Evolutionary conservation across 768 basidiomycete species (phyloP), one percentile per base, ranked within the genome.

Genomic region (Lactifluus pinguis): DNA sequence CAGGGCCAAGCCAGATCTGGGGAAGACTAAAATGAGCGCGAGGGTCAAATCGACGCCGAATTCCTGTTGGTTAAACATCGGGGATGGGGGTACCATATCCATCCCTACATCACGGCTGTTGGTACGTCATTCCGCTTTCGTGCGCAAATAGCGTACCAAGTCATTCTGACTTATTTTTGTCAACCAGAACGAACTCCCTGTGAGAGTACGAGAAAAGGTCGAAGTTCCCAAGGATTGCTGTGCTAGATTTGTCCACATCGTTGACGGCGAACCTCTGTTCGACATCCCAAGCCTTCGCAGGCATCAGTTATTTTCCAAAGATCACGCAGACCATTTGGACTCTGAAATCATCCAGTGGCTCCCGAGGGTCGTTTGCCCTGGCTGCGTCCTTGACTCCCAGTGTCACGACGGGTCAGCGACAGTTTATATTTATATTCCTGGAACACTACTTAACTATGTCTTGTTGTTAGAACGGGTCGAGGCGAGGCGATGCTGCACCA

Each of bases 281-380:
- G 15, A n/a, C 15, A 34, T 6, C 39, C 8, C 17, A 21, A 55
- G 32, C 30, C 47, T 60, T n/a, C 38, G 17, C 48, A 60, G 32
- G 32, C 59, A 60, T 49, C 59, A 60, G 30, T 14, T 60, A 34
- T 60, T 55, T 48, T 60, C 59, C 25, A 32, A 34, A 8, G 59
- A 60, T 0, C 59, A 60, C 19, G 59, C 53, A 10, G 30, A 32
- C 2, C 41, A 17, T 30, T 34, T 60, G 39, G 48, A 49, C 47
- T 39, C 53, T 1, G 59, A 60, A 41, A 55, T 55, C 30, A n/a
- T 38, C 39, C 59, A 60, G 21, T 60, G 59, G 59, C 59, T 60
- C 36, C 59, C 59, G 6, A 54, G 59, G 13, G 21, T 55, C 30
- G 48, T 44, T 14, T 60, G 59, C 41, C 59, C 59, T 25, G 59